Base-by-base conservation (phyloP, 139 green algal genomes). In the Volvox africanus region DNA sequence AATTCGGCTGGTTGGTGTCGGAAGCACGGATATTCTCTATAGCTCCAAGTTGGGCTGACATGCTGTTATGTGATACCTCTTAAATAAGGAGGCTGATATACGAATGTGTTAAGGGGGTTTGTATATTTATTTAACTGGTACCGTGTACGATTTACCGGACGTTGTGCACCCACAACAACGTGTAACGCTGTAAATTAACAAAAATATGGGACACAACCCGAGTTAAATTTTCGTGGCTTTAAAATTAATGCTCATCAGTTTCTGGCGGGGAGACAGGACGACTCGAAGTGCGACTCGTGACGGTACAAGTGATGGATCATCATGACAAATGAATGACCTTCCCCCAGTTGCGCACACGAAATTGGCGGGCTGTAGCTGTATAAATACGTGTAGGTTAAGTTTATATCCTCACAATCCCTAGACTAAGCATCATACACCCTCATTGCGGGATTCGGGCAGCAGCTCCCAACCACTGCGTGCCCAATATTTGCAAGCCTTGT, bases 391-490 rank as follows among this genome's bases (percentile, higher is more conserved):
- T 80, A 61, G 61, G 61, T 11, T 62, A 61, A 21, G 2, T 19
- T 5, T 55, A 14, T 62, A 61, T 62, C 26, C 5, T 20, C 33
- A 2, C 6, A 82, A 11, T 61, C 2, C 16, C 32, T n/a, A 61
- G 32, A 62, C 11, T 61, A 24, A 82, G 61, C 33, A 24, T n/a
- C 33, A 61, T 82, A 82, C 1, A 55, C 9, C 44, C 16, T 37
- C 73, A 80, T 22, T 82, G 78, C 78, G 36, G 32, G 20, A 84
- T 26, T 84, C 62, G 78, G 78, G 36, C 32, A 84, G 78, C 78
- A 65, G 78, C 78, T 68, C 78, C 16, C n/a, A 84, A 82, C 33
- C 78, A 84, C 78, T 84, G 78, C 78, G 30, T 65, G 32, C 35
- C 78, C 78, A 67, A 2, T 32, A 79, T 32, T 82, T 9, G 73